A percentile compares a stretch with the other conserved stretches of the same genome.
These are phyloP conservation scores for Fusarium heterosporum DNA, from an alignment of 2,329 filamentous ascomycete genomes.

Conservation along the genomic window DNA sequence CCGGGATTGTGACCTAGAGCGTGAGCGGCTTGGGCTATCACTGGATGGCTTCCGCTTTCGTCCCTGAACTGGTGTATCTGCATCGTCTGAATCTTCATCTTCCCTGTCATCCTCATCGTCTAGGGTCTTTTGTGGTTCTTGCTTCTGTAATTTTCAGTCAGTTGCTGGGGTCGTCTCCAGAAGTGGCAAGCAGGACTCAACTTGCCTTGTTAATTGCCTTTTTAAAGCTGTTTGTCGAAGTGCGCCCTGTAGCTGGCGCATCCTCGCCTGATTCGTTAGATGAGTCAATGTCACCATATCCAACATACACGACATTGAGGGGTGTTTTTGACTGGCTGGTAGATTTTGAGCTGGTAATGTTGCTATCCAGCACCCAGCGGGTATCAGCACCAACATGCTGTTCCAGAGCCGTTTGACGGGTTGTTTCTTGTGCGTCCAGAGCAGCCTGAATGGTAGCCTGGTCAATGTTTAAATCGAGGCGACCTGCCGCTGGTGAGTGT, in stretches of 20 bases:
- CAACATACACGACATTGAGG: conserved; percentile 70
- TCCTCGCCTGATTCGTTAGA: conserved; percentile 53
- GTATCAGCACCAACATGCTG: conserved; percentile 76
- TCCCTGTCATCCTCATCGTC: conserved; percentile 45
- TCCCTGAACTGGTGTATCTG: conserved; percentile 40
- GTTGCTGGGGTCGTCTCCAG: background rate
- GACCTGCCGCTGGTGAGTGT: conserved; percentile 53
- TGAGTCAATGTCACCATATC: conserved; percentile 63
- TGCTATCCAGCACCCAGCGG: conserved; percentile 77
- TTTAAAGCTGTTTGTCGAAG: conserved; percentile 51
- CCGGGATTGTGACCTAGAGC: conserved; percentile 50
- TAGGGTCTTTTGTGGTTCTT: conserved; percentile 22
- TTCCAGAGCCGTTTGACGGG: conserved; percentile 70
- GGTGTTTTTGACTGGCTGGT: conserved; percentile 52
- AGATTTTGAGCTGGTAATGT: conserved; percentile 42
- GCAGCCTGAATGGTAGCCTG: conserved; percentile 72
- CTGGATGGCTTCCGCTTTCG: conserved; percentile 47
- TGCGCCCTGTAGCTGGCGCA: conserved; percentile 50
- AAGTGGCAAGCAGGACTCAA: background rate
- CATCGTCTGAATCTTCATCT: conserved; percentile 45
- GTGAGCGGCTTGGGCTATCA: conserved; percentile 48
- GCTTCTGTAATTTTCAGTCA: conserved; percentile 35
- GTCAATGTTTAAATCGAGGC: conserved; percentile 59
- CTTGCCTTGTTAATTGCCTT: conserved; percentile 47
- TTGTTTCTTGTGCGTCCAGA: conserved; percentile 74